A percentile compares a stretch with the other conserved stretches of the same genome.
Evolutionary conservation across 2,329 filamentous ascomycete species (phyloP).

Genomic region (Clonostachys sp.): DNA sequence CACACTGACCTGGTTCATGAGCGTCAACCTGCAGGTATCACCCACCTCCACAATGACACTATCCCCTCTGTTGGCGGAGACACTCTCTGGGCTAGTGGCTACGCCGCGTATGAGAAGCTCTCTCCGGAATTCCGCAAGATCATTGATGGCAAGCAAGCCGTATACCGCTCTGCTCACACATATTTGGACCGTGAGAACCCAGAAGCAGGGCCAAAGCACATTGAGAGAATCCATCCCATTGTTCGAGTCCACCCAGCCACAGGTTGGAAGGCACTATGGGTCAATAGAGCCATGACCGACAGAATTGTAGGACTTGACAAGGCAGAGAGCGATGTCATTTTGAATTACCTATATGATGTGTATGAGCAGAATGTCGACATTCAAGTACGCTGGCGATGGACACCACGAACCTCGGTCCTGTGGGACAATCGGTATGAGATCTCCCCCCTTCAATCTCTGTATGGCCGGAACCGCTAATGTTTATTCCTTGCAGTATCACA

Average conservation of each 20-base stretch:
- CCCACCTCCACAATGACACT: slow-evolving; percentile 66
- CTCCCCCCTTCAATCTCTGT: slow-evolving; percentile 15
- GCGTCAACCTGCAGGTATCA: slow-evolving; percentile 64
- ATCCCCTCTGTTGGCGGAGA: slow-evolving; percentile 65
- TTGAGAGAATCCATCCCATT: slow-evolving; percentile 68
- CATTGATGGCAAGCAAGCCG: slow-evolving; percentile 69
- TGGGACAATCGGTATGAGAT: slow-evolving; percentile 57
- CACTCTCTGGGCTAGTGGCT: slow-evolving; percentile 72
- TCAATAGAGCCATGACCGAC: slow-evolving; percentile 66
- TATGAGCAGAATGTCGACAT: slow-evolving; percentile 69
- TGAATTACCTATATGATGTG: slow-evolving; percentile 63
- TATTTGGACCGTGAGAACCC: slow-evolving; percentile 62
- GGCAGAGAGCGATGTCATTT: slow-evolving; percentile 63
- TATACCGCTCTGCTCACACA: slow-evolving; percentile 69
- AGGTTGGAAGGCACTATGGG: slow-evolving; percentile 70
- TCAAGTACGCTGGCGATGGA: slow-evolving; percentile 70
- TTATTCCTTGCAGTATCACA: slow-evolving; percentile 45
- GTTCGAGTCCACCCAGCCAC: slow-evolving; percentile 73
- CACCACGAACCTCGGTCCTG: slow-evolving; percentile 58
- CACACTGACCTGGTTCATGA: slow-evolving; percentile 70
- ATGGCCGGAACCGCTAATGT: background rate
- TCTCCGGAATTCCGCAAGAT: slow-evolving; percentile 71
- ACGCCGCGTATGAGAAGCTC: slow-evolving; percentile 70
- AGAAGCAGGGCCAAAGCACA: slow-evolving; percentile 55
- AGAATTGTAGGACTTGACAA: slow-evolving; percentile 66